A percentile compares a stretch with the other conserved stretches of the same genome.
Evolutionary conservation across 2,329 filamentous ascomycete species (phyloP).

Genomic region (Byssochlamys sp.): DNA sequence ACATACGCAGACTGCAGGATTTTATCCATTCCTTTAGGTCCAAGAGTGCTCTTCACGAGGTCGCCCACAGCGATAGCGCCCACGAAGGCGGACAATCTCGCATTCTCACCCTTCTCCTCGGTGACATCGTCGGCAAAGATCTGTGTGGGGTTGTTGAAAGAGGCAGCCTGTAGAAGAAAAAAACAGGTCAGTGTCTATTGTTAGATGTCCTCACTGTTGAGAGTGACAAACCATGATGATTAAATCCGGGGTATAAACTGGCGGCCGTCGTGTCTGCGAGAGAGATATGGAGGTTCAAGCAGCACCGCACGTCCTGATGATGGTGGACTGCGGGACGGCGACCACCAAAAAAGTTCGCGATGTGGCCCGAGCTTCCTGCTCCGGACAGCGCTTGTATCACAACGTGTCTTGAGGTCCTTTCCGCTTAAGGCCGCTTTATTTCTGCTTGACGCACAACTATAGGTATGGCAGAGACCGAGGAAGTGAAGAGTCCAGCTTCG

Average conservation of each 20-base stretch:
- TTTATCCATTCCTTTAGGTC: constrained; percentile 98
- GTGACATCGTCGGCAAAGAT: constrained; percentile 96
- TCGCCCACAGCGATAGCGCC: constrained; percentile 96
- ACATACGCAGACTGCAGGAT: constrained; percentile 87
- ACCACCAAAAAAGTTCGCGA: constrained; percentile 20
- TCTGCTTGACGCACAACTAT: background rate
- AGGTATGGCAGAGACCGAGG: constrained; percentile 22
- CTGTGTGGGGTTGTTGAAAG: constrained; percentile 68
- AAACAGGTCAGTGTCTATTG: constrained; percentile 3
- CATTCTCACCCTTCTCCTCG: constrained; percentile 98
- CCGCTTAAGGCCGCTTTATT: background rate
- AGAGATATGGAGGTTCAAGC: background rate
- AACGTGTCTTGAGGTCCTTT: background rate
- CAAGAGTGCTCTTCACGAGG: constrained; percentile 90
- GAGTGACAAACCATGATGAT: constrained; percentile 22
- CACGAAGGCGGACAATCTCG: constrained; percentile 93
- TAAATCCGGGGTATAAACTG: background rate
- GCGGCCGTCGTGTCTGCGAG: background rate
- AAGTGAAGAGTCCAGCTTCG: constrained; percentile 17
- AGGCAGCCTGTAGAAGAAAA: constrained; percentile 20
- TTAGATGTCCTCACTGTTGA: background rate
- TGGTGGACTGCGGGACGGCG: constrained; percentile 11
- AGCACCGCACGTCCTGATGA: background rate
- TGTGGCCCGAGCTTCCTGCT: constrained; percentile 17
- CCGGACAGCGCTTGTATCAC: background rate